These are phyloP conservation scores for Alternaria dauci DNA, from an alignment of 2,329 filamentous ascomycete species.

Conservation along the genomic window DNA sequence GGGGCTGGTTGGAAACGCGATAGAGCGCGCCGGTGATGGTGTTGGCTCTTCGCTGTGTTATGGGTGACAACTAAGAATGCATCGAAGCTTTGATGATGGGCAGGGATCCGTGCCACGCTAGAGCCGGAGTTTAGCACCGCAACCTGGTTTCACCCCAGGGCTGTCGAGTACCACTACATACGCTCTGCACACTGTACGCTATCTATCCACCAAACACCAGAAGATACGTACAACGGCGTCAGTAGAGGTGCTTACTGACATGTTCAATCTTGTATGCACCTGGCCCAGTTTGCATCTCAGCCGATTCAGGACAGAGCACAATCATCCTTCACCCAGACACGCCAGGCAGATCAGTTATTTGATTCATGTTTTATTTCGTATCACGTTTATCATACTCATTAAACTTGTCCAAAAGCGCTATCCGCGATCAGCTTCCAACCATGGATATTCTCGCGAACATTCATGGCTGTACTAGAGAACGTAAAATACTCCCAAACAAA, in stretches of 20 bases:
- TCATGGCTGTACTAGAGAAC: conserved; percentile 16
- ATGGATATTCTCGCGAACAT: conserved; percentile 26
- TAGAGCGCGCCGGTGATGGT: conserved; percentile 38
- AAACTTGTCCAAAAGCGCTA: conserved; percentile 26
- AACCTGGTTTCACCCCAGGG: background rate
- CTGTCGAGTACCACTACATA: background rate
- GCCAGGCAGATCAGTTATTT: background rate
- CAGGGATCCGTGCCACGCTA: conserved; percentile 3
- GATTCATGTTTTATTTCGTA: conserved; percentile 11
- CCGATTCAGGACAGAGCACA: background rate
- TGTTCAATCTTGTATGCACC: background rate
- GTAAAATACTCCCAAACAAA: conserved; percentile 21
- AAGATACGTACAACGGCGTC: background rate
- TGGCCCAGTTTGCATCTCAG: background rate
- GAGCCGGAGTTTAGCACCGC: background rate
- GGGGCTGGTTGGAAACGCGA: conserved; percentile 35
- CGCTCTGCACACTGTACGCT: background rate
- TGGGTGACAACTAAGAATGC: conserved; percentile 28
- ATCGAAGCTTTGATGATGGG: conserved; percentile 27
- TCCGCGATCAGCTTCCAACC: conserved; percentile 18
- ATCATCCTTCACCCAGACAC: background rate
- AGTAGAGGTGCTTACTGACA: background rate
- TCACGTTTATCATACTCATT: conserved; percentile 26
- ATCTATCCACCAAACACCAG: background rate
- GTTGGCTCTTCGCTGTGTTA: conserved; percentile 28